Evolutionary conservation across 106 monocot genomes (phyloP), one percentile per base, ranked within the genome.

Genomic region (Allium cepa): DNA sequence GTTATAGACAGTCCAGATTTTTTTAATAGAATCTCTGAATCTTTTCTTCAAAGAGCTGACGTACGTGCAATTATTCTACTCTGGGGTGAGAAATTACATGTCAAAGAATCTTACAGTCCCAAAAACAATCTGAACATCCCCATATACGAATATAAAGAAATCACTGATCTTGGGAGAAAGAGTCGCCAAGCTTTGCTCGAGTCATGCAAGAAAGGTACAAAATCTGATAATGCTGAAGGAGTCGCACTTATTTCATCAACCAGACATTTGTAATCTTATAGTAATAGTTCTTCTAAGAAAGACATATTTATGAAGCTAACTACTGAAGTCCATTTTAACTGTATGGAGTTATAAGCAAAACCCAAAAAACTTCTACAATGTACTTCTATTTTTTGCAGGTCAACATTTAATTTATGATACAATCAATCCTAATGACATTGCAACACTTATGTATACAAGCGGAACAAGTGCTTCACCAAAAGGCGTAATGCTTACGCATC

Each of bases 401-500:
- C 63, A 75, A n/a, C 16, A 72, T 12, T 63, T 71, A 62, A 51
- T 53, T 26, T 77, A 63, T 72, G 88, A 97, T 74, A 61, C 57
- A 46, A 97, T 97, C 50, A 60, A 63, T 50, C 78, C 92, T 69
- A 80, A 86, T 71, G 96, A 97, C 73, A 74, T 92, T 64, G 86
- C 88, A 53, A 89, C 96, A 11, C 69, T 97, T 45, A 92, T 97
- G 76, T 97, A 97, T 75, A 97, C 96, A 58, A 97, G 96, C 72
- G 92, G 96, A 82, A 97, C 96, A 58, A 89, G 86, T 80, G 92
- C 86, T 13, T 79, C 72, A 3, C 92, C 92, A 17, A 97, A 97
- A 80, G 96, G 92, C 74, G 92, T 97, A 12, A 92, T 97, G 88
- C 88, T 97, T 60, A 88, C 96, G 61, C 96, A 97, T 71, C 59